Evolutionary conservation across 345 rosid genomes (phyloP).

Genomic region (Moringa oleifera): DNA sequence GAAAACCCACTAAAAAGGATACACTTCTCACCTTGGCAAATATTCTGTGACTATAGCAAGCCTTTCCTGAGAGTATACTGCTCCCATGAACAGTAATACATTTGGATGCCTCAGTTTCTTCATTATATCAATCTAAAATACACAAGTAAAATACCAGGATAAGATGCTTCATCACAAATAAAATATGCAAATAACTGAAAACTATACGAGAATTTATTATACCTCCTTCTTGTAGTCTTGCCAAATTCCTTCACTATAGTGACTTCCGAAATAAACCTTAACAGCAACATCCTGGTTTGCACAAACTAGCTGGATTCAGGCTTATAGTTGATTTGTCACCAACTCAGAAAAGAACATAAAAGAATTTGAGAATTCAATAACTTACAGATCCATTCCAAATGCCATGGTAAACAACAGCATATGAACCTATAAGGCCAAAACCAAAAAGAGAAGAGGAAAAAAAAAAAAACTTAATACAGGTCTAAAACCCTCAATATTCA

Average conservation of each 20-base stretch:
- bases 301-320: slow-evolving; percentile 6
- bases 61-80: slow-evolving; percentile 63
- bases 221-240: slow-evolving; percentile 83
- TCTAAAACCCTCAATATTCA: not conserved
- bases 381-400: slow-evolving; percentile 85
- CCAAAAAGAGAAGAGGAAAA: too few species aligned
- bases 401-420: slow-evolving; percentile 63
- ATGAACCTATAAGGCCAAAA: slow-evolving; percentile 69
- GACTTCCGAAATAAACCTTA: slow-evolving; percentile 65
- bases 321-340: slow-evolving; percentile 2
- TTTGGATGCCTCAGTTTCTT: slow-evolving; percentile 87
- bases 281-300: slow-evolving; percentile 73
- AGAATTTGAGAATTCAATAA: slow-evolving; percentile 9
- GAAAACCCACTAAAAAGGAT: not conserved
- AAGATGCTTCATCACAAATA: not conserved
- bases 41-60: slow-evolving; percentile 83
- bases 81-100: slow-evolving; percentile 92
- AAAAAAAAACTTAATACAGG: not conserved
- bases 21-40: slow-evolving; percentile 59
- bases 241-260: slow-evolving; percentile 48
- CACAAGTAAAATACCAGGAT: not conserved
- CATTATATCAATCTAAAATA: slow-evolving; percentile 66
- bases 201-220: slow-evolving; percentile 9
- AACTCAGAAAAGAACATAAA: slow-evolving; percentile 1
- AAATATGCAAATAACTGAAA: not conserved